These are phyloP conservation scores for Pseudozyma sp. DNA, from an alignment of 1,284 basidiomycete species.

Conservation along the genomic window DNA sequence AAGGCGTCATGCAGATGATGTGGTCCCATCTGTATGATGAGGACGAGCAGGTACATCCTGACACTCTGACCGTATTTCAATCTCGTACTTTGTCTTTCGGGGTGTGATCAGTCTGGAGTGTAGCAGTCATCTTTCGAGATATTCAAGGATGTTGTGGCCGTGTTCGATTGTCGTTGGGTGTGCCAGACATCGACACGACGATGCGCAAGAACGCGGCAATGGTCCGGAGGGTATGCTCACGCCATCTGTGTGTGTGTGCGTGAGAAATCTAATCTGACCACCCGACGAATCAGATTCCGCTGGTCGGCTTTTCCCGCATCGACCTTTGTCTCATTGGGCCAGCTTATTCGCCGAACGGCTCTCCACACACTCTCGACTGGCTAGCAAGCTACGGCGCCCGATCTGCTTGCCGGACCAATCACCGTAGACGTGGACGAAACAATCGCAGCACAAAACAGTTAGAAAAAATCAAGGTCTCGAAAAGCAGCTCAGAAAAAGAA, in stretches of 20 bases:
- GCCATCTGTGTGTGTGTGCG: no score
- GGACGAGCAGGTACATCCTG: neutral
- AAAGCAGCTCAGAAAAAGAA: no score
- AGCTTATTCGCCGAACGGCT: conserved; percentile 4
- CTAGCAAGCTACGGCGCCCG: neutral
- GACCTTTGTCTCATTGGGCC: neutral
- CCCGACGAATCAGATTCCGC: conserved; percentile 23
- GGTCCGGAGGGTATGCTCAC: neutral
- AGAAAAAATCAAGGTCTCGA: no score
- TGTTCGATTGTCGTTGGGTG: no score
- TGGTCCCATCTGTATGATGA: neutral
- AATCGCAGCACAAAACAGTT: conserved; percentile 75
- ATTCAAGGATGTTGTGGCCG: no score
- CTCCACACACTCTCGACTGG: no score
- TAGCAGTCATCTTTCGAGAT: no score
- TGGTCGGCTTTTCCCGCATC: neutral
- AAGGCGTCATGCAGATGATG: neutral
- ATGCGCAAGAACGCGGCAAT: neutral
- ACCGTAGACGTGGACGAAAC: conserved; percentile 26
- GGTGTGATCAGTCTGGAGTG: no score
- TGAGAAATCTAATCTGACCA: conserved; percentile 25
- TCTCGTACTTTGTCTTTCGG: no score
- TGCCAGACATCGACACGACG: no score
- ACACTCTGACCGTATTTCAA: no score
- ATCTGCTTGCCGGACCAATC: neutral